Base-by-base conservation (phyloP, 257 asterid species). In the Osmanthus fragrans region DNA sequence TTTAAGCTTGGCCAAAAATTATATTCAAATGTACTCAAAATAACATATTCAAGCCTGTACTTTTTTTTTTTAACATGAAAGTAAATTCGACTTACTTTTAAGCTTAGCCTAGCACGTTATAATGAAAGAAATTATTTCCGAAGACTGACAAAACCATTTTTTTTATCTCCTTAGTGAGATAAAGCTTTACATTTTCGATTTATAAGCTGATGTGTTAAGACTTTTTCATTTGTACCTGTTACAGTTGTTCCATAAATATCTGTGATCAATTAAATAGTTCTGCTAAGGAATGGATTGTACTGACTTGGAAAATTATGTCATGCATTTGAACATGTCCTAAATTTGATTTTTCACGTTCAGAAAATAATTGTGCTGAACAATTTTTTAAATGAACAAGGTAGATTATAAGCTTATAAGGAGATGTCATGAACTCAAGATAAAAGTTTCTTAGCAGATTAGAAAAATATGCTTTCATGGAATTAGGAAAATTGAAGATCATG, bases 391-490 rank as follows among this genome's bases (percentile, higher is more conserved):
- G 73, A 70, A 18, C 29, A 12, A 27, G 65, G 65, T 33, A 39
- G 58, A 39, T 15, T 70, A 37, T 42, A 47, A 15, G 25, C 32
- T 33, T 21, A 47, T 65, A 67, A 3, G 39, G 74, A 13, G 27
- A 63, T n/a, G 74, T 0, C 56, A 25, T 11, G 63, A 45, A 47
- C 33, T 16, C 70, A 8, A 47, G 47, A 37, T 77, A 25, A 37
- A 45, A 15, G 30, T 63, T 23, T 56, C 21, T 56, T 63, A 11
- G 18, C 36, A 3, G 69, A 23, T 10, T 40, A n/a, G 47, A 19
- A 25, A 30, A 32, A 58, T 80, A 36, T 72, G 23, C 37, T 58
- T 13, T 21, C 66, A n/a, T 74, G 47, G 69, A 75, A 66, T 67
- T 34, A 68, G 40, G n/a, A 18, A 34, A 8, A 7, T 32, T 71